A percentile compares a stretch with the other conserved stretches of the same genome.
Conservation (phyloP, 352 stramenopile species). For the Phytopythium chamaehyphon region DNA sequence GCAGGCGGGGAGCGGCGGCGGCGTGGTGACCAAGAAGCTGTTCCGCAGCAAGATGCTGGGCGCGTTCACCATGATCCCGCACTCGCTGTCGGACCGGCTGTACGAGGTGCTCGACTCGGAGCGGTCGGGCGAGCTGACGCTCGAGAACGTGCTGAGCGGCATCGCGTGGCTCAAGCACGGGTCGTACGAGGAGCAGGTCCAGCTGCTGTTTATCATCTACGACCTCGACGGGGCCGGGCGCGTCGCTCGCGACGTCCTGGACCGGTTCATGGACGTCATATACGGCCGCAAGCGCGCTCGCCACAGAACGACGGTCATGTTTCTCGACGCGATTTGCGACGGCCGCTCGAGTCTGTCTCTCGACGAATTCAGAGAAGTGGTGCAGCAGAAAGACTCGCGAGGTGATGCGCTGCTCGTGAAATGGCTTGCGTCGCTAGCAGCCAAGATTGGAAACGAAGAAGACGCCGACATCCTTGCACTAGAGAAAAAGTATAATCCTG, state of each 20-base stretch:
- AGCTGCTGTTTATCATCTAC: conserved; percentile 83
- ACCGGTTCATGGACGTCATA: conserved; percentile 84
- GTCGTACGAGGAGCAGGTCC: conserved; percentile 65
- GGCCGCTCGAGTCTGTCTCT: conserved; percentile 35
- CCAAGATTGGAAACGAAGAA: conserved; percentile 66
- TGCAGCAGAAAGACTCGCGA: conserved; percentile 44
- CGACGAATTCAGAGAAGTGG: conserved; percentile 55
- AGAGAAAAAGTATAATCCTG: conserved; percentile 76
- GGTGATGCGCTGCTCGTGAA: conserved; percentile 56
- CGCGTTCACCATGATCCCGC: conserved; percentile 74
- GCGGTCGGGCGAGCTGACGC: conserved; percentile 55
- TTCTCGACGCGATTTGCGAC: conserved; percentile 62
- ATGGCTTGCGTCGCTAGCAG: conserved; percentile 60
- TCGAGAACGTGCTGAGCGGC: conserved; percentile 58
- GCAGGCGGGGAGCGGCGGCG: conserved; percentile 6
- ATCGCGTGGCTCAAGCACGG: conserved; percentile 76
- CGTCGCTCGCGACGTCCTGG: conserved; percentile 63
- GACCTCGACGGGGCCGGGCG: conserved; percentile 62
- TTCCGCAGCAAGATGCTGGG: conserved; percentile 81
- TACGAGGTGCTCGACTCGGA: conserved; percentile 82
- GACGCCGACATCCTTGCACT: conserved; percentile 67
- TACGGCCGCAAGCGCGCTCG: conserved; percentile 60
- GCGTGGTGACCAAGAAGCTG: conserved; percentile 56
- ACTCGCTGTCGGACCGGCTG: conserved; percentile 76
- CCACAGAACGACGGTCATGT: conserved; percentile 31